Percentiles rank a stretch among this genome's conserved stretches.
Evolutionary conservation across 2,329 filamentous ascomycete genomes (phyloP).

Genomic region (Colletotrichum truncatum): DNA sequence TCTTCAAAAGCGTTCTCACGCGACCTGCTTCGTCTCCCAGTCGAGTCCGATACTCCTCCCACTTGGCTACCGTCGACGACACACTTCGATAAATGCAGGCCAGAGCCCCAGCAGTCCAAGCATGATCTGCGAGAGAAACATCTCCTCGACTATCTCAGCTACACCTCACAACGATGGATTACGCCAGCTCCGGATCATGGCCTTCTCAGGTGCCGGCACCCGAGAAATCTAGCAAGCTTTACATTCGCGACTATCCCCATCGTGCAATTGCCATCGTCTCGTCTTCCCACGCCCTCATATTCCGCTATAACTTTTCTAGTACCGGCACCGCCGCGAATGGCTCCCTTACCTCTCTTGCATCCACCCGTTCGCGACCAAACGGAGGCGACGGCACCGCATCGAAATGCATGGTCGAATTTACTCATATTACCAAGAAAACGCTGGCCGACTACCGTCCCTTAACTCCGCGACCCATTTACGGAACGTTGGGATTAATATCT

Average conservation of each 20-base stretch:
- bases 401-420: conserved; percentile 90
- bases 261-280: conserved; percentile 90
- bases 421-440: conserved; percentile 69
- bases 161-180: conserved; percentile 53
- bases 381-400: conserved; percentile 56
- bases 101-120: conserved; percentile 8
- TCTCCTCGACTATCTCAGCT: conserved; percentile 3
- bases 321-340: conserved; percentile 67
- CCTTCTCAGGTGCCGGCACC: conserved; percentile 56
- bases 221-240: conserved; percentile 77
- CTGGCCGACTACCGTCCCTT: conserved; percentile 81
- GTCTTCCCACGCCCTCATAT: conserved; percentile 80
- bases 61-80: neutral
- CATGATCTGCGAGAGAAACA: conserved; percentile 18
- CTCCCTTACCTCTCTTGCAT: conserved; percentile 63
- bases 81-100: neutral
- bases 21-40: neutral
- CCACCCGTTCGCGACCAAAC: conserved; percentile 52
- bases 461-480: conserved; percentile 78
- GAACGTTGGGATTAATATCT: conserved; percentile 88
- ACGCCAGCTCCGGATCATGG: conserved; percentile 52
- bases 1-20: neutral
- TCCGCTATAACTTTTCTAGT: conserved; percentile 78
- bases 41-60: neutral
- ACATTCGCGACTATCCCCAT: conserved; percentile 86